A percentile compares a stretch with the other conserved stretches of the same genome.
Conservation (phyloP, 2,329 filamentous ascomycete genomes). For the Pseudonectria buxi region DNA sequence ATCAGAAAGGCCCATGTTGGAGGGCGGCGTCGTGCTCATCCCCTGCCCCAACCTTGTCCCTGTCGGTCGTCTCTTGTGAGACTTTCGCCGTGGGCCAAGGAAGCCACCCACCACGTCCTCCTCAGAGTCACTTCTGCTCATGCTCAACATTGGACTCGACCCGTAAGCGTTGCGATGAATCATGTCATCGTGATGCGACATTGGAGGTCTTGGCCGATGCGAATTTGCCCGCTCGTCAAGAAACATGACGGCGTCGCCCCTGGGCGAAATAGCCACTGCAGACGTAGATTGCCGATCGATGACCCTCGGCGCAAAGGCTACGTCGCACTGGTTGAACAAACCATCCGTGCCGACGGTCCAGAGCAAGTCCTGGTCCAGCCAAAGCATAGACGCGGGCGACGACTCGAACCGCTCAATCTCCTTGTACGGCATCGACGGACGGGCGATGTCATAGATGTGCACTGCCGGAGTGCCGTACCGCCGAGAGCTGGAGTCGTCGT, state of each 20-base stretch:
- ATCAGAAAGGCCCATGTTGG: constrained; percentile 25
- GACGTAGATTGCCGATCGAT: constrained; percentile 58
- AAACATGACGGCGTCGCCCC: constrained; percentile 54
- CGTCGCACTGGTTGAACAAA: constrained; percentile 57
- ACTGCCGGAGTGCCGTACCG: constrained; percentile 51
- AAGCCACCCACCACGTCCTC: constrained; percentile 58
- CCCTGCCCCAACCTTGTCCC: constrained; percentile 37
- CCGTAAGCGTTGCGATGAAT: constrained; percentile 37
- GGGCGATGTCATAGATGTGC: constrained; percentile 63
- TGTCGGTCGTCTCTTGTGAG: constrained; percentile 34
- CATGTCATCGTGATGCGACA: constrained; percentile 27
- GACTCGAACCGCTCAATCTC: constrained; percentile 55
- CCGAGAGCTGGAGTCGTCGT: constrained; percentile 50
- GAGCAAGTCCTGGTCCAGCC: constrained; percentile 58
- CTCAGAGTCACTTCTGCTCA: constrained; percentile 58
- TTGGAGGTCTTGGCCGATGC: constrained; percentile 34
- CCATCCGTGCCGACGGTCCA: constrained; percentile 61
- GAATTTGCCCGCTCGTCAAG: constrained; percentile 50
- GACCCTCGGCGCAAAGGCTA: constrained; percentile 56
- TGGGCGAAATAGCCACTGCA: constrained; percentile 52
- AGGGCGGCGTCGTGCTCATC: constrained; percentile 51
- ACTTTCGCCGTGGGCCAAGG: constrained; percentile 40
- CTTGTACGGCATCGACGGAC: constrained; percentile 60
- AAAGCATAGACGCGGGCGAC: constrained; percentile 52
- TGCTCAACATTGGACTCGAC: constrained; percentile 46